Conservation (phyloP, 306 rosid genomes). For the Alnus rubra region DNA sequence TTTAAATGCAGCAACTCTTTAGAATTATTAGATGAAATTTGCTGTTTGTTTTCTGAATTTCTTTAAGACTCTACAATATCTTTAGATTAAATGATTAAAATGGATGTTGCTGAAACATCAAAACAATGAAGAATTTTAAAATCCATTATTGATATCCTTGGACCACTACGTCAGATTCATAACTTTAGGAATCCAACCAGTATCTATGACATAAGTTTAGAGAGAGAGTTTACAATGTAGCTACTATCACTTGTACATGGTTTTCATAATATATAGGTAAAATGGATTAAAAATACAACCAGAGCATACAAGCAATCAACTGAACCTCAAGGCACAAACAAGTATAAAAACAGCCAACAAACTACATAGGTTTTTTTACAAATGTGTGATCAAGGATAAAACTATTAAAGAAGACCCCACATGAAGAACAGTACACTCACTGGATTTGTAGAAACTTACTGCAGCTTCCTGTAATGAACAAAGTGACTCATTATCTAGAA, state of each 20-base stretch:
- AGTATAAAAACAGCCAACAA: conserved; percentile 23
- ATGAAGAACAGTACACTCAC: conserved; percentile 24
- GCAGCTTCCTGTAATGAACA: conserved; percentile 67
- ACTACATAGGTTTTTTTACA: conserved; percentile 24
- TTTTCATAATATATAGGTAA: not conserved
- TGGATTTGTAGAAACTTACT: conserved; percentile 62
- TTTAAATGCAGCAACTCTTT: not conserved
- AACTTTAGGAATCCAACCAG: not conserved
- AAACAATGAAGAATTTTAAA: conserved; percentile 10
- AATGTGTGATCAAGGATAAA: conserved; percentile 22
- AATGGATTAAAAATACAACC: not conserved
- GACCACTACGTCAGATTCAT: conserved; percentile 1
- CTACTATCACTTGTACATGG: conserved; percentile 9
- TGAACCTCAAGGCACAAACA: conserved; percentile 22
- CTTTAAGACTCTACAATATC: not conserved
- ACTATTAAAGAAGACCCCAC: conserved; percentile 29
- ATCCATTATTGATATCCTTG: not conserved
- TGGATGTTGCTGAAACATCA: not conserved
- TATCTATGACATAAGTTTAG: not conserved
- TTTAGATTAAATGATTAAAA: not conserved
- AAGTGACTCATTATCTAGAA: conserved; percentile 60
- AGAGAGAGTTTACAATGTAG: not conserved
- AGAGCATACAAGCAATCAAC: conserved; percentile 6
- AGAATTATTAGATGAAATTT: not conserved
- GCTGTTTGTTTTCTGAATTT: not conserved